Percentiles rank a stretch among this genome's conserved stretches.
Evolutionary conservation across 176 grass and related monocot genomes (phyloP).

Genomic region (Avena insularis): DNA sequence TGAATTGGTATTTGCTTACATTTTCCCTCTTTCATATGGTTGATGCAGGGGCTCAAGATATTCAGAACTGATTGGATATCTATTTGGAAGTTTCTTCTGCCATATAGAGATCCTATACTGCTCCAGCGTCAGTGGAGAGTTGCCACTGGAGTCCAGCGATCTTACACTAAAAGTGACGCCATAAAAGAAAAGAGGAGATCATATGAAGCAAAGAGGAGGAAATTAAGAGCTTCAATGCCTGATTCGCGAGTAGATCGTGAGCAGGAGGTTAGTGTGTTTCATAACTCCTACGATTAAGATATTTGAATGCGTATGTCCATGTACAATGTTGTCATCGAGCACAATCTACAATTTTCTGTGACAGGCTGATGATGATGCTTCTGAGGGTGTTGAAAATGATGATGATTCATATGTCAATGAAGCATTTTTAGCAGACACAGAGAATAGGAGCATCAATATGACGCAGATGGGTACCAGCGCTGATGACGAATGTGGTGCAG

Average conservation of each 20-base stretch:
- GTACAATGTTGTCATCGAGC: conserved; percentile 24
- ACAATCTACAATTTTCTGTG: conserved; percentile 30
- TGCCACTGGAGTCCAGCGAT: conserved; percentile 82
- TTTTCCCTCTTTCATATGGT: conserved; percentile 36
- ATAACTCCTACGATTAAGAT: background rate
- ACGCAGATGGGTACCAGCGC: conserved; percentile 35
- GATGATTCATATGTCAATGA: conserved; percentile 97
- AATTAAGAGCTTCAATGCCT: conserved; percentile 63
- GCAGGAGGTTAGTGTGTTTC: conserved; percentile 68
- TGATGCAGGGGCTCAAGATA: conserved; percentile 73
- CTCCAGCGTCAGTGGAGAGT: conserved; percentile 88
- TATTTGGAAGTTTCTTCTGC: conserved; percentile 81
- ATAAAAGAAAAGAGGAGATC: conserved; percentile 70
- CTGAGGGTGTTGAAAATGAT: conserved; percentile 67
- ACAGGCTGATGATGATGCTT: conserved; percentile 62
- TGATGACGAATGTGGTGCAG: conserved; percentile 47
- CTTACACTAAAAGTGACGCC: conserved; percentile 82
- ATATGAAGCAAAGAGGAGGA: conserved; percentile 92
- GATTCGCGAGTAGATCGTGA: conserved; percentile 36
- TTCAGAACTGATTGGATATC: conserved; percentile 92
- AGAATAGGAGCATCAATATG: conserved; percentile 53
- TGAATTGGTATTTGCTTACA: conserved; percentile 31
- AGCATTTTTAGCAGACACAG: conserved; percentile 86
- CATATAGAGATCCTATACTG: conserved; percentile 84
- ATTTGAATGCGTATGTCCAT: conserved; percentile 31